A percentile compares a stretch with the other conserved stretches of the same genome.
Evolutionary conservation across 176 grass and related monocot species (phyloP).

Genomic region (Aechmea fasciata): DNA sequence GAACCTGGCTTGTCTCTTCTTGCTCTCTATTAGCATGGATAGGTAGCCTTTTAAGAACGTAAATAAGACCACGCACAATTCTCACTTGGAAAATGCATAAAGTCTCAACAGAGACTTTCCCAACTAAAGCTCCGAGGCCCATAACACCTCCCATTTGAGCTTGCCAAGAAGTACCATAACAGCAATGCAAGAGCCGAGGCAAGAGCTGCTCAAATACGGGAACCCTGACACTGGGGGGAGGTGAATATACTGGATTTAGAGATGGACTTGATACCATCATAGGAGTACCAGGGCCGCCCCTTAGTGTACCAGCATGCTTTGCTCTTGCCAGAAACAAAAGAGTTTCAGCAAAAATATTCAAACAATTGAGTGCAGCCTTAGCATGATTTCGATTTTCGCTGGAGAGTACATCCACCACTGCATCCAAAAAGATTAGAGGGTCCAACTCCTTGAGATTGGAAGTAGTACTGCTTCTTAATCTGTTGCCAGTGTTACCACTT

Average conservation of each 20-base stretch:
- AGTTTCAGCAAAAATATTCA: slow-evolving; percentile 83
- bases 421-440: slow-evolving; percentile 89
- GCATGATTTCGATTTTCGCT: slow-evolving; percentile 89
- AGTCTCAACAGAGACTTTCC: slow-evolving; percentile 93
- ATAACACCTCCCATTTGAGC: slow-evolving; percentile 97
- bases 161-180: slow-evolving; percentile 96
- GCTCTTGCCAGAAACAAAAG: slow-evolving; percentile 76
- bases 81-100: slow-evolving; percentile 90
- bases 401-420: slow-evolving; percentile 75
- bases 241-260: slow-evolving; percentile 97
- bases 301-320: slow-evolving; percentile 74
- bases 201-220: slow-evolving; percentile 89
- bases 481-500: slow-evolving; percentile 38
- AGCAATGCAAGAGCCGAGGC: slow-evolving; percentile 90
- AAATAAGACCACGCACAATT: slow-evolving; percentile 81
- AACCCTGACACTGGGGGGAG: slow-evolving; percentile 88
- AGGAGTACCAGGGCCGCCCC: slow-evolving; percentile 87
- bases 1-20: slow-evolving; percentile 96
- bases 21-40: slow-evolving; percentile 97
- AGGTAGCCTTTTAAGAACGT: slow-evolving; percentile 92
- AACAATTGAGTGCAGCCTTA: slow-evolving; percentile 78
- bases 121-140: slow-evolving; percentile 87
- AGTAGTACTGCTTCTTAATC: slow-evolving; percentile 51
- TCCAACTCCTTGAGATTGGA: slow-evolving; percentile 95
- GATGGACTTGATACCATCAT: slow-evolving; percentile 98